Evolutionary conservation across 768 basidiomycete species (phyloP), one percentile per base, ranked within the genome.

Genomic region (Mycena indigotica): DNA sequence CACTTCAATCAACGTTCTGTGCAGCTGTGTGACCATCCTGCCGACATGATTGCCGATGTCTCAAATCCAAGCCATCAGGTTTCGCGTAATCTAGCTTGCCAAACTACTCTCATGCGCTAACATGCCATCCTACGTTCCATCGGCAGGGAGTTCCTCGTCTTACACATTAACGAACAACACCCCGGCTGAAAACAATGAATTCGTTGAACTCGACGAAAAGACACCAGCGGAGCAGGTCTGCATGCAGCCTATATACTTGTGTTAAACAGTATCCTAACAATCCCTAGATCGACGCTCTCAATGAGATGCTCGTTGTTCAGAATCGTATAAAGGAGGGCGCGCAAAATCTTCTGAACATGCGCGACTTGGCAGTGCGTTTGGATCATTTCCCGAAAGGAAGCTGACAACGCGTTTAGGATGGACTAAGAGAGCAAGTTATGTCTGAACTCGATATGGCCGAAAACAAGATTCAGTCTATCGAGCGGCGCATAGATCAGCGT

Each of bases 261-360:
- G 56, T 54, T 17, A 46, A 32, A 17, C 19, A 15, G 35, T 53
- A 39, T 50, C 50, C 25, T 21, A 40, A 40, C 38, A 40, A 32
- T 59, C 29, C 52, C 16, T 51, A 93, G 93, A 72, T 94, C 48
- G 86, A 87, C 44, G 73, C 78, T 4, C 77, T 97, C 19, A 83
- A 84, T 50, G 80, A 79, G 53, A 84, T 86, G 66, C 77, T 95
- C 19, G 83, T 84, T 52, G 80, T 90, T 58, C 88, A 95, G 73
- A 85, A 84, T 60, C 80, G 89, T 53, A 93, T 97, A 60, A 93
- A 86, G 69, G 93, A 94, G 71, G 95, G 95, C 12, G 95, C 95
- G 1, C 93, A 95, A 76, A 94, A 90, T 64, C 80, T 98, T 59
- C 76, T 97, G 15, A 85, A 85, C 64, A 87, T 91, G 73, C 73